These are phyloP conservation scores for Fusarium tjaetaba DNA, from an alignment of 2,329 filamentous ascomycete species.

Conservation along the genomic window DNA sequence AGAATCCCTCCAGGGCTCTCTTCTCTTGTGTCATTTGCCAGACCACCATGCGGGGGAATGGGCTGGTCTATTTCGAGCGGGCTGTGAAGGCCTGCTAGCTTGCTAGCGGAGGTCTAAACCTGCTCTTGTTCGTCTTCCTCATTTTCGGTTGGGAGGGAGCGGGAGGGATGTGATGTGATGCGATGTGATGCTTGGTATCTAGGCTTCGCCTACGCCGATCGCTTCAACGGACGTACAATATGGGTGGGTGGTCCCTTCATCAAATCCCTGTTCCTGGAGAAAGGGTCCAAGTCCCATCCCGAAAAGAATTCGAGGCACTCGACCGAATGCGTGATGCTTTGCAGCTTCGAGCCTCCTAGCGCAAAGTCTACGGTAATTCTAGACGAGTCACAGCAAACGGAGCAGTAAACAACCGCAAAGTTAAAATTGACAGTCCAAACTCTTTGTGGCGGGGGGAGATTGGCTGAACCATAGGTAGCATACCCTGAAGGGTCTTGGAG, in stretches of 20 bases:
- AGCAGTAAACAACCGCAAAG: conserved; percentile 5
- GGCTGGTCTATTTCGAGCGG: conserved; percentile 40
- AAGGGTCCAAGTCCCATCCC: conserved; percentile 1
- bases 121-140: conserved; percentile 1
- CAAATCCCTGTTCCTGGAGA: conserved; percentile 15
- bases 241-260: conserved; percentile 1
- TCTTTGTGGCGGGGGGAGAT: neutral
- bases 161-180: neutral
- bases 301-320: conserved; percentile 13
- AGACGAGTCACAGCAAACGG: conserved; percentile 9
- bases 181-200: conserved; percentile 7
- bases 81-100: conserved; percentile 18
- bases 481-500: conserved; percentile 25
- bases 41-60: conserved; percentile 35
- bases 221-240: neutral
- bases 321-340: conserved; percentile 11
- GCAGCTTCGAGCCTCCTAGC: conserved; percentile 11
- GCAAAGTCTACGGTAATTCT: conserved; percentile 26
- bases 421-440: neutral
- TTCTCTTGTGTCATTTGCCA: conserved; percentile 37
- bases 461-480: conserved; percentile 2
- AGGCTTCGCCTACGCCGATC: conserved; percentile 36
- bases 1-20: conserved; percentile 7
- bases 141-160: conserved; percentile 14
- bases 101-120: conserved; percentile 31